Conservation (phyloP, 176 grass and related monocot genomes). For the Poa pratensis region DNA sequence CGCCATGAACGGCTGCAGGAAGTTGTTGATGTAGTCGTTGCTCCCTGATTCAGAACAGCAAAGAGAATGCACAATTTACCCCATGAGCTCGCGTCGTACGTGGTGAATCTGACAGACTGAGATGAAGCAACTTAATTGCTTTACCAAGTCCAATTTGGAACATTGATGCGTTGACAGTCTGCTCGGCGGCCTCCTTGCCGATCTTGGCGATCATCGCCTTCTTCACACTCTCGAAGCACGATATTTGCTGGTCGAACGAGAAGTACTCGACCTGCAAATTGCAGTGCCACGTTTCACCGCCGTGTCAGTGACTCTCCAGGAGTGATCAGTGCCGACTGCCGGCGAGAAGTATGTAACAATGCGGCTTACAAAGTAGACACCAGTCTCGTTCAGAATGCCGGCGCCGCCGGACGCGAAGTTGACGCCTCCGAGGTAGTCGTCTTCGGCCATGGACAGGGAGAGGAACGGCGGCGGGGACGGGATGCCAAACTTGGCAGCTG, state of each 20-base stretch:
- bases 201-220: slow-evolving; percentile 66
- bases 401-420: slow-evolving; percentile 92
- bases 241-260: slow-evolving; percentile 88
- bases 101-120: background rate
- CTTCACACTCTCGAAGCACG: slow-evolving; percentile 63
- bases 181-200: slow-evolving; percentile 62
- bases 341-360: background rate
- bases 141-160: slow-evolving; percentile 75
- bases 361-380: slow-evolving; percentile 79
- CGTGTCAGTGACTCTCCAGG: background rate
- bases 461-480: slow-evolving; percentile 71
- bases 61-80: too few relatives aligned
- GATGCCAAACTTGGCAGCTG: slow-evolving; percentile 81
- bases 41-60: slow-evolving; percentile 58
- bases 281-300: background rate
- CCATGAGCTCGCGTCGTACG: background rate
- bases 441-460: slow-evolving; percentile 58
- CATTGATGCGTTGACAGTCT: slow-evolving; percentile 62
- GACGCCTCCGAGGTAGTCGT: slow-evolving; percentile 66
- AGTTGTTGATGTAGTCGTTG: slow-evolving; percentile 99
- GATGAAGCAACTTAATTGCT: background rate
- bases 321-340: background rate
- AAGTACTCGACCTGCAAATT: slow-evolving; percentile 78
- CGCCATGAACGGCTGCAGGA: slow-evolving; percentile 87
- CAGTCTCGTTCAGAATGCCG: slow-evolving; percentile 96